Evolutionary conservation across 2,329 filamentous ascomycete genomes (phyloP).

Genomic region (Penicillium sp.): DNA sequence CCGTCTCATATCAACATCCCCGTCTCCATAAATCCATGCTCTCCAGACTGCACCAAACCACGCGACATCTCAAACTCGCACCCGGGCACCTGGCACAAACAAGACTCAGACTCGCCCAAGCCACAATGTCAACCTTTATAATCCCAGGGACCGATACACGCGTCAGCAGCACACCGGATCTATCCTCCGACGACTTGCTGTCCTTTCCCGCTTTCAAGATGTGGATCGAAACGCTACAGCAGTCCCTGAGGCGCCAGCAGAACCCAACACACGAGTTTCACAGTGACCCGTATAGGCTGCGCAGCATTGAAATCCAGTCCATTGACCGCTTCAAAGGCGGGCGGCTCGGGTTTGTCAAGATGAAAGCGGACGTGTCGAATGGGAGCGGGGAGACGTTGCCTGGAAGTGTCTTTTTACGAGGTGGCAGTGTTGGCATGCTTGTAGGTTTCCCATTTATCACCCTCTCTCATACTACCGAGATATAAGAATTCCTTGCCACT

Average conservation of each 20-base stretch:
- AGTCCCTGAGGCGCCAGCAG: constrained; percentile 47
- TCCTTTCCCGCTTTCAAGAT: constrained; percentile 53
- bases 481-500: background rate
- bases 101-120: background rate
- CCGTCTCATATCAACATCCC: background rate
- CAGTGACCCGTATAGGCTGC: constrained; percentile 48
- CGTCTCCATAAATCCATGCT: constrained; percentile 3
- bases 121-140: constrained; percentile 43
- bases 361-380: constrained; percentile 53
- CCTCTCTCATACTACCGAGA: background rate
- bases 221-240: constrained; percentile 51
- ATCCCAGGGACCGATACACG: constrained; percentile 34
- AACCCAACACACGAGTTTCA: constrained; percentile 49
- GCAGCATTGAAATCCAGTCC: constrained; percentile 51
- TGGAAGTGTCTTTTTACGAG: constrained; percentile 55
- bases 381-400: constrained; percentile 50
- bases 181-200: constrained; percentile 45
- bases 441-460: constrained; percentile 31
- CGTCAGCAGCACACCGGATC: constrained; percentile 42
- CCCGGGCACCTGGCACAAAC: background rate
- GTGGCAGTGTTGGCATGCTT: constrained; percentile 56
- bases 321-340: constrained; percentile 51
- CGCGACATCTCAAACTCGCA: constrained; percentile 1
- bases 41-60: background rate
- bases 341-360: constrained; percentile 54